Evolutionary conservation across 2,329 filamentous ascomycete genomes (phyloP).

Genomic region (Fusarium foetens): DNA sequence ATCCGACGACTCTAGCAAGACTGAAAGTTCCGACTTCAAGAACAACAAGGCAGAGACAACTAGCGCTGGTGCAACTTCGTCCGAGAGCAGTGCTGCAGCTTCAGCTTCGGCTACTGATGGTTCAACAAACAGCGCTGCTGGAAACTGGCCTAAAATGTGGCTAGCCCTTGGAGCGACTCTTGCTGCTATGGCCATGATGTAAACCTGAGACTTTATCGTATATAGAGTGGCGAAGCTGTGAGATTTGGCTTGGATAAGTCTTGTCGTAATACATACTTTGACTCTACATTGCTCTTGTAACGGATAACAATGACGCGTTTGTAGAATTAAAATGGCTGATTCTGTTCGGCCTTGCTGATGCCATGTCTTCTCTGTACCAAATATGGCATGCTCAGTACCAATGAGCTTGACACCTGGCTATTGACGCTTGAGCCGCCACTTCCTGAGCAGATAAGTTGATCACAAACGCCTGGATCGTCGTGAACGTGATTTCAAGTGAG

Average conservation of each 20-base stretch:
- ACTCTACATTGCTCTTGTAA: not conserved
- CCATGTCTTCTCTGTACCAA: not conserved
- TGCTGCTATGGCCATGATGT: conserved; percentile 12
- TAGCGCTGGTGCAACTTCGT: not conserved
- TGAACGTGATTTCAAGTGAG: too few species aligned
- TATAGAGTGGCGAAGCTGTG: not conserved
- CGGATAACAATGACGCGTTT: fast-evolving
- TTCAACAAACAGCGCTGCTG: not conserved
- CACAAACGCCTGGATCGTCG: not conserved
- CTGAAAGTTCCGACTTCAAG: conserved; percentile 7
- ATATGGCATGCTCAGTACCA: not conserved
- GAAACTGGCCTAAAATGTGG: conserved; percentile 20
- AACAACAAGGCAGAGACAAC: conserved; percentile 18
- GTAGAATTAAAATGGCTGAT: fast-evolving
- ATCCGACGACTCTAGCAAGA: not conserved
- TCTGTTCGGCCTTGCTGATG: fast-evolving
- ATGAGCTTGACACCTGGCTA: not conserved
- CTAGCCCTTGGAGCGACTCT: not conserved
- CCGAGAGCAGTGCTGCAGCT: conserved; percentile 3
- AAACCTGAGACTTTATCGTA: fast-evolving
- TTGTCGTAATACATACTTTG: not conserved
- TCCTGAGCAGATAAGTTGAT: not conserved
- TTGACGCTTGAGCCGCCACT: fast-evolving
- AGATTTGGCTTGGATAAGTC: not conserved
- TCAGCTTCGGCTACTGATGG: conserved; percentile 3